Percentiles rank a stretch among this genome's conserved stretches.
phyloP scores from a whole-genome alignment of 176 grass and related monocot species.

The Bromus sterilis region DNA sequence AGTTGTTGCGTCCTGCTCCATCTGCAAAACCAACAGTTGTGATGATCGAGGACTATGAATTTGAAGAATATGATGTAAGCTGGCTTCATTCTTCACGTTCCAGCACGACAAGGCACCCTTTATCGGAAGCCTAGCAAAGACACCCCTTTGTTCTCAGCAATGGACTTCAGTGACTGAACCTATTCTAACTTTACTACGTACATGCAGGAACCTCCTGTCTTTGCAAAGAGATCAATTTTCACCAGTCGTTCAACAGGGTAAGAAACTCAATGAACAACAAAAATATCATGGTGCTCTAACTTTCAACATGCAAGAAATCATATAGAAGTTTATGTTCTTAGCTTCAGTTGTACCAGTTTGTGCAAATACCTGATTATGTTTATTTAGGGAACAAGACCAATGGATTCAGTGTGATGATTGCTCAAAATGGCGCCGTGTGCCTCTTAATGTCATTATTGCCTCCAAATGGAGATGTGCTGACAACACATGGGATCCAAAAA shows the following conservation, averaged over 20 bases:
- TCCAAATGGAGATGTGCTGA: conserved; percentile 81
- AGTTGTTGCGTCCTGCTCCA: conserved; percentile 90
- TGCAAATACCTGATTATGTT: conserved; percentile 12
- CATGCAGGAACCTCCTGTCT: conserved; percentile 91
- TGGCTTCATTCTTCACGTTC: background rate
- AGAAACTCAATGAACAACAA: conserved; percentile 9
- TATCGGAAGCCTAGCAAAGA: background rate
- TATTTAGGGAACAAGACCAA: conserved; percentile 92
- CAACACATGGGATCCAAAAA: conserved; percentile 70
- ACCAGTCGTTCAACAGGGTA: conserved; percentile 80
- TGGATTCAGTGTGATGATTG: conserved; percentile 98
- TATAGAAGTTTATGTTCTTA: background rate
- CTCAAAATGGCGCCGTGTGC: conserved; percentile 88
- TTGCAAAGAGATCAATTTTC: conserved; percentile 98
- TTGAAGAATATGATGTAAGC: conserved; percentile 99
- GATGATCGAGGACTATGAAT: conserved; percentile 88
- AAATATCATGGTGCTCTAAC: background rate
- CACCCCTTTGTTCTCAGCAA: background rate
- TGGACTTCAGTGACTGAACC: background rate
- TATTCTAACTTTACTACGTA: conserved; percentile 14
- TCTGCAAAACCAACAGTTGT: conserved; percentile 76
- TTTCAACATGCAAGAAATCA: background rate
- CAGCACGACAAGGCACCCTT: background rate
- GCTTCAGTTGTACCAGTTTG: background rate
- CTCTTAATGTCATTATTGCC: conserved; percentile 79